Conservation (phyloP, 352 stramenopile genomes). For the Globisporangium alternatum region DNA sequence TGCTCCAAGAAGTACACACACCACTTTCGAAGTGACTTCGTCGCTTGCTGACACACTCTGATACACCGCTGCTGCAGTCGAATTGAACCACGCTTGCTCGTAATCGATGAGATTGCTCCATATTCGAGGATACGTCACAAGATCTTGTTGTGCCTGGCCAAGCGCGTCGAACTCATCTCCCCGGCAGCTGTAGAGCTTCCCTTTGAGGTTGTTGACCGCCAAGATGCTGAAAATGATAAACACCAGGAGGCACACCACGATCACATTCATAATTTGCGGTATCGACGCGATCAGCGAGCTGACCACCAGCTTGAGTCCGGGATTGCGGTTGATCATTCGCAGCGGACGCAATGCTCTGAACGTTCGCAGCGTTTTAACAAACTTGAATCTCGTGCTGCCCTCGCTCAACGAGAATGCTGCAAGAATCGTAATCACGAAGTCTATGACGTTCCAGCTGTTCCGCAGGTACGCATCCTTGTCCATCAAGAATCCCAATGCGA, state of each 20-base stretch:
- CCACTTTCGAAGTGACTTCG: conserved; percentile 35
- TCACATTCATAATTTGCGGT: conserved; percentile 79
- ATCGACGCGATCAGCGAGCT: conserved; percentile 78
- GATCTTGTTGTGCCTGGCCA: conserved; percentile 25
- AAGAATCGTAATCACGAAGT: conserved; percentile 85
- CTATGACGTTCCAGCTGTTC: conserved; percentile 89
- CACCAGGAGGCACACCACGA: conserved; percentile 77
- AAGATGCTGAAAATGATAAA: conserved; percentile 89
- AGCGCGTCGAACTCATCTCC: conserved; percentile 45
- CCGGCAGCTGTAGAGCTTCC: conserved; percentile 73
- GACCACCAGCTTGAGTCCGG: conserved; percentile 70
- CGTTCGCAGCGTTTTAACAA: conserved; percentile 63
- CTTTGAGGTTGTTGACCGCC: conserved; percentile 90
- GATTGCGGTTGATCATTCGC: conserved; percentile 81
- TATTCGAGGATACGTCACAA: conserved; percentile 42
- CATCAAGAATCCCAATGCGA: conserved; percentile 74
- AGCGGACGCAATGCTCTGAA: conserved; percentile 81
- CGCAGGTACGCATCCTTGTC: conserved; percentile 68
- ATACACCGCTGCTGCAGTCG: conserved; percentile 14
- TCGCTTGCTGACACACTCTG: conserved; percentile 12
- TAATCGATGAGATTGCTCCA: conserved; percentile 41
- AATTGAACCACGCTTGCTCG: conserved; percentile 41
- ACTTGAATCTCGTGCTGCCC: conserved; percentile 61
- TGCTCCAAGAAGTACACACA: conserved; percentile 43
- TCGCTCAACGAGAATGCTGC: conserved; percentile 72